phyloP scores from a whole-genome alignment of 768 basidiomycete species.

The Candolleomyces eurysporus region DNA sequence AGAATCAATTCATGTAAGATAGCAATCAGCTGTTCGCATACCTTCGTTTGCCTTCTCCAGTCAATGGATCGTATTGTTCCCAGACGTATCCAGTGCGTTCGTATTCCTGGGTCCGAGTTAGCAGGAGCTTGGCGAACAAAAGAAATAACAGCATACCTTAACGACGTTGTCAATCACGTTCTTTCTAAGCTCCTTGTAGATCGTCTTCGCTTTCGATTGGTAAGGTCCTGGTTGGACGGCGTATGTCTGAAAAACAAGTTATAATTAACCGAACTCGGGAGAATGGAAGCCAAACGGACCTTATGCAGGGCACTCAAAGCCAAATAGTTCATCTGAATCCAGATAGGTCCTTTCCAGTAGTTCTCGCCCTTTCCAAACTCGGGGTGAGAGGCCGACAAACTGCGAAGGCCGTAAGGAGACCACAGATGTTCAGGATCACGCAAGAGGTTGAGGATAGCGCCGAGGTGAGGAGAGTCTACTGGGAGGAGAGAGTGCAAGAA shows the following conservation, averaged over 20 bases:
- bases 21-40: conserved; percentile 26
- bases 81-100: conserved; percentile 92
- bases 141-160: conserved; percentile 30
- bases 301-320: conserved; percentile 76
- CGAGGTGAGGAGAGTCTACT: conserved; percentile 75
- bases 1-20: conserved; percentile 8
- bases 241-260: conserved; percentile 56
- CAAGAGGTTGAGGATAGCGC: conserved; percentile 76
- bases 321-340: conserved; percentile 98
- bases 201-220: conserved; percentile 67
- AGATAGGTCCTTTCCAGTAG: conserved; percentile 97
- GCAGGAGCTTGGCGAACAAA: background rate
- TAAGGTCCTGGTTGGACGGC: conserved; percentile 77
- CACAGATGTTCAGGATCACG: conserved; percentile 83
- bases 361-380: conserved; percentile 91
- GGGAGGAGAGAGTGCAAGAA: conserved; percentile 82
- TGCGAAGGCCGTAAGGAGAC: conserved; percentile 89
- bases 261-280: too few relatives aligned
- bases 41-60: conserved; percentile 86
- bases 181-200: conserved; percentile 76
- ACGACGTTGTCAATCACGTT: conserved; percentile 86
- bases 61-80: conserved; percentile 91
- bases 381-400: conserved; percentile 84
- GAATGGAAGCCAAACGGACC: conserved; percentile 33
- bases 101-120: conserved; percentile 61